A percentile compares a stretch with the other conserved stretches of the same genome.
These are phyloP conservation scores for Bipolaris victoriae DNA, from an alignment of 2,329 filamentous ascomycete species.

Conservation along the genomic window DNA sequence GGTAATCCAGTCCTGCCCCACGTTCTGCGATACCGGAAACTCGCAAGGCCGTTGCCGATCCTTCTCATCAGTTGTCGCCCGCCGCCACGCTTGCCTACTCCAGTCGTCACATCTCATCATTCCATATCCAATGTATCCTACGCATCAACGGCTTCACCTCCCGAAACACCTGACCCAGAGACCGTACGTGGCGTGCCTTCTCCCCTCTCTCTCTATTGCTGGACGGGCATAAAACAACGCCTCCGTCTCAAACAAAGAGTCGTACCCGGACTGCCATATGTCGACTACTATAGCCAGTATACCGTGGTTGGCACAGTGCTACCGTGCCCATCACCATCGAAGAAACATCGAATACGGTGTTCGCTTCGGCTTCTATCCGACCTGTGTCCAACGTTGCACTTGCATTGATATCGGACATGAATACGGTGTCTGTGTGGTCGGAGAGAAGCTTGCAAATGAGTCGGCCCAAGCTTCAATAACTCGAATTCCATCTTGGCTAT, in stretches of 20 bases:
- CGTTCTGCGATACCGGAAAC: not conserved
- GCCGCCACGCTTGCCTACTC: not conserved
- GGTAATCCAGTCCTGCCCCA: not conserved
- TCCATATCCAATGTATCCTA: not conserved
- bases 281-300: not conserved
- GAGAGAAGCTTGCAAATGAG: not conserved
- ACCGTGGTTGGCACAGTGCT: not conserved
- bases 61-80: not conserved
- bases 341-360: not conserved
- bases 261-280: not conserved
- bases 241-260: not conserved
- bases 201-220: not conserved
- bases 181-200: not conserved
- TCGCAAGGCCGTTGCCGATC: not conserved
- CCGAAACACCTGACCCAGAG: not conserved
- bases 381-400: not conserved
- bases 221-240: not conserved
- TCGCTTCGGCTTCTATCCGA: not conserved
- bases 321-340: not conserved
- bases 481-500: not conserved
- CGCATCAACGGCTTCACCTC: not conserved
- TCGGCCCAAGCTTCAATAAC: not conserved
- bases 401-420: constrained; percentile 1
- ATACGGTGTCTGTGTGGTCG: not conserved
- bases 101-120: too few species aligned